Evolutionary conservation across 2,329 filamentous ascomycete species (phyloP).

Genomic region (Botryotinia globosa): DNA sequence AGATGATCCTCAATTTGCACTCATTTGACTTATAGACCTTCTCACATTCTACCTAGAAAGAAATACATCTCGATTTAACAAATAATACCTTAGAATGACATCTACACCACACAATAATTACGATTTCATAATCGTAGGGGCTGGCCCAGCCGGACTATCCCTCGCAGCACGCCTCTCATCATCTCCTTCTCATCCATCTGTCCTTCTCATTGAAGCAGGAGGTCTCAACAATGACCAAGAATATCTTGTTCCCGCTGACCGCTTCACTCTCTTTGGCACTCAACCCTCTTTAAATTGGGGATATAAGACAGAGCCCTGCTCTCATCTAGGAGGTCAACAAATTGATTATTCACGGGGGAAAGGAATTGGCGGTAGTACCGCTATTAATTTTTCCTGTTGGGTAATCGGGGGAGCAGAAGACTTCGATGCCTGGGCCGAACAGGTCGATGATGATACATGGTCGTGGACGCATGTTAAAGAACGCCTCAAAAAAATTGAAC

Average conservation of each 20-base stretch:
- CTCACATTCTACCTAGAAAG: neutral
- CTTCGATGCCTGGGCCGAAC: slow-evolving; percentile 58
- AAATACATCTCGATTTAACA: neutral
- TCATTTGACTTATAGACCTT: neutral
- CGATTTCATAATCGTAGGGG: slow-evolving; percentile 38
- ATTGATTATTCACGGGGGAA: slow-evolving; percentile 40
- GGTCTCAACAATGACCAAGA: slow-evolving; percentile 45
- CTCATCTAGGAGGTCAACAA: slow-evolving; percentile 31
- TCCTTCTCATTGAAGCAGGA: slow-evolving; percentile 63
- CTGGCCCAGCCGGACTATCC: slow-evolving; percentile 58
- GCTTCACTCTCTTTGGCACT: slow-evolving; percentile 50
- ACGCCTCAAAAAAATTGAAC: slow-evolving; percentile 53
- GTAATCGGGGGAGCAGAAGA: slow-evolving; percentile 56
- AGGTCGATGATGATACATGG: slow-evolving; percentile 55
- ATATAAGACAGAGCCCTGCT: slow-evolving; percentile 32
- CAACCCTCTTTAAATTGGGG: slow-evolving; percentile 32
- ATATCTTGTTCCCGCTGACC: slow-evolving; percentile 52
- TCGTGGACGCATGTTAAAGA: slow-evolving; percentile 52
- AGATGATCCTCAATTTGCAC: neutral
- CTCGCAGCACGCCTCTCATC: slow-evolving; percentile 53
- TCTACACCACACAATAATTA: neutral
- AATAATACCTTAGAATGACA: neutral
- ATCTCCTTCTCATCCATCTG: slow-evolving; percentile 46
- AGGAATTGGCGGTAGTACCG: slow-evolving; percentile 41
- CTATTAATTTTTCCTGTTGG: slow-evolving; percentile 47